Conservation (phyloP, 305 asterid species). For the Solanum aculeatissimum region DNA sequence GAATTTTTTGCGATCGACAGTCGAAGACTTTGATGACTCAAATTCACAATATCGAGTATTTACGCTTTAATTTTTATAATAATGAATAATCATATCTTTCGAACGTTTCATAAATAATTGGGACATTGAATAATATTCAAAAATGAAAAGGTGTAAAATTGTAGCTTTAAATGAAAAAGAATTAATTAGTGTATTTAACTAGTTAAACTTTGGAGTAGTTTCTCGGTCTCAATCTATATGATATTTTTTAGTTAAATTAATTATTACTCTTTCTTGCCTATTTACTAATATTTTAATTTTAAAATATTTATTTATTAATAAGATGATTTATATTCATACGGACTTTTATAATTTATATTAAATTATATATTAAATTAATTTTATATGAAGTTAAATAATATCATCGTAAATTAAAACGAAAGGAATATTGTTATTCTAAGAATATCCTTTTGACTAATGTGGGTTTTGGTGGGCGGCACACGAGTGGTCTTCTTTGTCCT, state of each 20-base stretch:
- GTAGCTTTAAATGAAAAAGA: background rate
- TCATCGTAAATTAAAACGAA: background rate
- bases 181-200: background rate
- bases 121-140: background rate
- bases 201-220: background rate
- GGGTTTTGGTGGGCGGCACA: background rate
- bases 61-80: background rate
- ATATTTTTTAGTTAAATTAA: background rate
- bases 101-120: background rate
- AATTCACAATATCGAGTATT: background rate
- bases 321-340: background rate
- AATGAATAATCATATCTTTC: background rate
- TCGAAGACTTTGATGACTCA: too few relatives aligned
- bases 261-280: background rate
- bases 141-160: background rate
- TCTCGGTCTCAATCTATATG: background rate
- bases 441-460: background rate
- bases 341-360: background rate
- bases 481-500: background rate
- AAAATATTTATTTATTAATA: background rate
- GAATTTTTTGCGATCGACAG: background rate
- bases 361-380: background rate
- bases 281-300: background rate
- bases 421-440: background rate
- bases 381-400: background rate